A percentile compares a stretch with the other conserved stretches of the same genome.
Evolutionary conservation across 768 basidiomycete species (phyloP).

Genomic region (Naganishia vishniacii): DNA sequence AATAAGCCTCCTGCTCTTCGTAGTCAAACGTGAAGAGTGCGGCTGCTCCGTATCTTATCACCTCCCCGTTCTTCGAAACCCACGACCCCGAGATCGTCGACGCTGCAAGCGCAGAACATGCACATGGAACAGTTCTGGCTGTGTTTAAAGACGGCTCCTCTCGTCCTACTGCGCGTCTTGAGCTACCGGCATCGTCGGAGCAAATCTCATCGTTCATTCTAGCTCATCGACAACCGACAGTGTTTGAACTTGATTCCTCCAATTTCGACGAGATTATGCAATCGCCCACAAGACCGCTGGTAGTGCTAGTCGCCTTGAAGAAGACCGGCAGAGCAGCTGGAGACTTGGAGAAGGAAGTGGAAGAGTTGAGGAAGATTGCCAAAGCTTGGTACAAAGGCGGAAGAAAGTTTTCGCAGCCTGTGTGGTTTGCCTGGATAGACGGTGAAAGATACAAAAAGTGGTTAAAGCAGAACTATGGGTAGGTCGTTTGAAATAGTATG

Average conservation of each 20-base stretch:
- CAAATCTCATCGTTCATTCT: slow-evolving; percentile 59
- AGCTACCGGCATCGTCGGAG: slow-evolving; percentile 45
- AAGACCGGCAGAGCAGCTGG: slow-evolving; percentile 29
- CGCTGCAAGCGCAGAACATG: slow-evolving; percentile 40
- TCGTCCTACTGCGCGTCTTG: slow-evolving; percentile 52
- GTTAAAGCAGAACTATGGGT: slow-evolving; percentile 86
- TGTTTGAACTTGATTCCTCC: slow-evolving; percentile 67
- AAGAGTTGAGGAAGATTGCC: slow-evolving; percentile 56
- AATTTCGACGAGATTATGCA: slow-evolving; percentile 84
- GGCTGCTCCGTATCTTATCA: slow-evolving; percentile 54
- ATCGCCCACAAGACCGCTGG: slow-evolving; percentile 65
- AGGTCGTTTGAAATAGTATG: slow-evolving; percentile 27
- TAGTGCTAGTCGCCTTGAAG: slow-evolving; percentile 60
- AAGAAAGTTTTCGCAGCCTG: slow-evolving; percentile 48
- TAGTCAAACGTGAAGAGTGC: slow-evolving; percentile 60
- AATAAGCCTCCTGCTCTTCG: slow-evolving; percentile 23
- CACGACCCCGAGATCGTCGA: slow-evolving; percentile 48
- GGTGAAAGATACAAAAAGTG: slow-evolving; percentile 73
- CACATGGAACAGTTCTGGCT: slow-evolving; percentile 52
- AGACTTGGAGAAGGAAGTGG: slow-evolving; percentile 51
- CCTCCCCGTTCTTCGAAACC: slow-evolving; percentile 54
- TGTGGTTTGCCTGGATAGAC: slow-evolving; percentile 89
- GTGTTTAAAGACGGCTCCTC: slow-evolving; percentile 62
- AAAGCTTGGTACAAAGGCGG: slow-evolving; percentile 58
- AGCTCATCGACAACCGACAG: slow-evolving; percentile 65